Percentiles rank a stretch among this genome's conserved stretches.
These are phyloP conservation scores for Diospyros kaki DNA, from an alignment of 148 eudicot species.

Conservation along the genomic window DNA sequence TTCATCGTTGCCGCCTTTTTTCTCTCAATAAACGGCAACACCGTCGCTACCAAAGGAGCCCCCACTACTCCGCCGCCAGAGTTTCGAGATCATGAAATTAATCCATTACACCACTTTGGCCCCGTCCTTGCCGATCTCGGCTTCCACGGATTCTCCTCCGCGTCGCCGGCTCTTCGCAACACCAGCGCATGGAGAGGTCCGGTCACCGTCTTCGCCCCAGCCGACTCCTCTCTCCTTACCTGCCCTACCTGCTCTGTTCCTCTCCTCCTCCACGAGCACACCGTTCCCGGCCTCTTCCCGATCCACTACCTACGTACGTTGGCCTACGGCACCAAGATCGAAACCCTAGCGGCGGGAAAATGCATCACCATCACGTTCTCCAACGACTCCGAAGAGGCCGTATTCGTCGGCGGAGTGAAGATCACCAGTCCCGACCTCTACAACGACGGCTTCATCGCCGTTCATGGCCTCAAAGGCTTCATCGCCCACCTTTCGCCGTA, in stretches of 20 bases:
- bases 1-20: not conserved
- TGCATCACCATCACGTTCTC: slow-evolving; percentile 54
- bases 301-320: slow-evolving; percentile 44
- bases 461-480: slow-evolving; percentile 65
- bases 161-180: slow-evolving; percentile 27
- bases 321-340: slow-evolving; percentile 61
- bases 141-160: slow-evolving; percentile 44
- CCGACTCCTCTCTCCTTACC: slow-evolving; percentile 55
- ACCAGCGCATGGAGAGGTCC: slow-evolving; percentile 41
- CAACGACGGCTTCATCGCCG: slow-evolving; percentile 36
- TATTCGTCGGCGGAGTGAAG: slow-evolving; percentile 54
- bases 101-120: slow-evolving; percentile 21
- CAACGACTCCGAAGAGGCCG: slow-evolving; percentile 12
- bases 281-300: slow-evolving; percentile 64
- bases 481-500: slow-evolving; percentile 62
- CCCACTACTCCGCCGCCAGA: not conserved
- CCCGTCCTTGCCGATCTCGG: slow-evolving; percentile 54
- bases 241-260: slow-evolving; percentile 64
- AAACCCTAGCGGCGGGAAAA: slow-evolving; percentile 51
- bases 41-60: slow-evolving; percentile 7
- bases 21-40: slow-evolving; percentile 13
- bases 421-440: slow-evolving; percentile 51
- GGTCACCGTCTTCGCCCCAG: slow-evolving; percentile 66
- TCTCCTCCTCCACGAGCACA: slow-evolving; percentile 61
- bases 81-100: not conserved